Conservation (phyloP, 1,284 basidiomycete genomes). For the Heterobasidion occidentale region DNA sequence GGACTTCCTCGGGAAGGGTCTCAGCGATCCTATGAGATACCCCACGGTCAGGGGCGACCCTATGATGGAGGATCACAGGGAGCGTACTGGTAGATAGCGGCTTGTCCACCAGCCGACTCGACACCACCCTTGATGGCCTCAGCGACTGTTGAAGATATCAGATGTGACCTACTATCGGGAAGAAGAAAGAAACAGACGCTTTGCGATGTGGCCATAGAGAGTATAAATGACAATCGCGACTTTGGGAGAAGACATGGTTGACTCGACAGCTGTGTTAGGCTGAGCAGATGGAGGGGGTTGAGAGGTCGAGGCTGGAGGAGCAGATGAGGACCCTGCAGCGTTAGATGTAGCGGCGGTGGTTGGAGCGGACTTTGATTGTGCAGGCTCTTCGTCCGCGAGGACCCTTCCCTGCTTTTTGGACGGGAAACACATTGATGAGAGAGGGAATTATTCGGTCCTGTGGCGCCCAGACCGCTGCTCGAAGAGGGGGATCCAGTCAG, state of each 20-base stretch:
- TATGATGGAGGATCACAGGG: neutral
- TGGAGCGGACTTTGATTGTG: neutral
- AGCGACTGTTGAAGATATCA: slow-evolving; percentile 48
- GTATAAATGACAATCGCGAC: slow-evolving; percentile 81
- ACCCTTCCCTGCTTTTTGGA: neutral
- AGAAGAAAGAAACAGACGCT: slow-evolving; percentile 36
- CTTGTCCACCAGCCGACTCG: slow-evolving; percentile 62
- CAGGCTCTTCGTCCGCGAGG: neutral
- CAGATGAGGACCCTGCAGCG: neutral
- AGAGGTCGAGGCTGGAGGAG: neutral
- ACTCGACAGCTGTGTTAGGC: neutral
- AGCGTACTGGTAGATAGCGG: slow-evolving; percentile 67
- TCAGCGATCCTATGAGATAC: slow-evolving; percentile 57
- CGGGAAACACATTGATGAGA: slow-evolving; percentile 1
- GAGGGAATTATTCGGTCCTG: too few species aligned
- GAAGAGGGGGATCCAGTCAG: too few species aligned
- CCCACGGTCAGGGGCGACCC: neutral
- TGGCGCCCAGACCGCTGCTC: too few species aligned
- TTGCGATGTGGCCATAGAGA: slow-evolving; percentile 75
- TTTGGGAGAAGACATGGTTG: slow-evolving; percentile 36
- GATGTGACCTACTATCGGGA: neutral
- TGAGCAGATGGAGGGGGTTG: neutral
- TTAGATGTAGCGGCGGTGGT: neutral
- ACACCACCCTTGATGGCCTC: slow-evolving; percentile 72
- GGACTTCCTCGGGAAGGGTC: slow-evolving; percentile 75